These are phyloP conservation scores for Pneumocystis jirovecii DNA, from an alignment of 1,139 yeast genomes.

Conservation along the genomic window DNA sequence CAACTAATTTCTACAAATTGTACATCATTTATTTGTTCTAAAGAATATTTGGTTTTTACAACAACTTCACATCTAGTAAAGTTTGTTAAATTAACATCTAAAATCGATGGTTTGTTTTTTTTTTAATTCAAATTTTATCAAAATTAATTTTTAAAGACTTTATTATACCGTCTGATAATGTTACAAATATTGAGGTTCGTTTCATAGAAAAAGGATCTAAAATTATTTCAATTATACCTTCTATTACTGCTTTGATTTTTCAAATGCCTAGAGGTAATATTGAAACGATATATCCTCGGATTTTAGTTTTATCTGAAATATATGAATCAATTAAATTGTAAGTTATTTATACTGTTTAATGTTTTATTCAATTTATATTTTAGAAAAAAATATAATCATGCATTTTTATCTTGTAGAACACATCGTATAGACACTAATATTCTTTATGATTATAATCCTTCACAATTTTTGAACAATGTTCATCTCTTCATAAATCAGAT, in stretches of 20 bases:
- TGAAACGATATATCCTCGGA: conserved; percentile 86
- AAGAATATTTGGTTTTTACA: conserved; percentile 61
- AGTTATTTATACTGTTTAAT: background rate
- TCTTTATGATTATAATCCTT: conserved; percentile 73
- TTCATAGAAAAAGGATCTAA: conserved; percentile 83
- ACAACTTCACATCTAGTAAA: conserved; percentile 77
- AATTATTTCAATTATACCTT: conserved; percentile 66
- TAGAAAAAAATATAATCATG: conserved; percentile 40
- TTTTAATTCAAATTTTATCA: conserved; percentile 25
- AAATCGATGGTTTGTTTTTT: conserved; percentile 20
- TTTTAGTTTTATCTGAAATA: conserved; percentile 76
- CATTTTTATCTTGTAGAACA: conserved; percentile 71
- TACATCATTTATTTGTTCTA: conserved; percentile 66
- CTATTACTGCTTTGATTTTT: conserved; percentile 64
- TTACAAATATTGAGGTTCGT: conserved; percentile 65
- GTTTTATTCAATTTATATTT: conserved; percentile 16
- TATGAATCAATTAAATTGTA: conserved; percentile 42
- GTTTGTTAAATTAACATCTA: conserved; percentile 54
- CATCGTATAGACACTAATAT: conserved; percentile 87
- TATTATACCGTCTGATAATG: conserved; percentile 9
- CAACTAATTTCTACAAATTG: conserved; percentile 57
- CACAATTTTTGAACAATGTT: conserved; percentile 45
- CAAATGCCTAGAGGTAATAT: conserved; percentile 95
- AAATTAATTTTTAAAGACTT: conserved; percentile 18
- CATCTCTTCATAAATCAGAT: conserved; percentile 61